Evolutionary conservation across 1,284 basidiomycete species (phyloP).

Genomic region (Moesziomyces sp.): DNA sequence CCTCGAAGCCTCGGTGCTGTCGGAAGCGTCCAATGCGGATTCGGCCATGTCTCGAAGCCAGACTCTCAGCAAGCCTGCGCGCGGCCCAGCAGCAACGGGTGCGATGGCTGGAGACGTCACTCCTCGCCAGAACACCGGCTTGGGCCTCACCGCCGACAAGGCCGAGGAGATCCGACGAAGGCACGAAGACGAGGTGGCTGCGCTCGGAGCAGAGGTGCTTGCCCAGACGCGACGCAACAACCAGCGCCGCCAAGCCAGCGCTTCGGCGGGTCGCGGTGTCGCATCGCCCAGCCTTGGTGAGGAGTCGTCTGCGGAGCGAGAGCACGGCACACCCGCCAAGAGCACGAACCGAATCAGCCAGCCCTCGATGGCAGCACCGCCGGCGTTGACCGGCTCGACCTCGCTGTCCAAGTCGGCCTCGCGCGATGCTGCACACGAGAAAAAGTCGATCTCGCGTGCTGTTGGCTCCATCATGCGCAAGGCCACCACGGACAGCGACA

Average conservation of each 20-base stretch:
- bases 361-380: slow-evolving; percentile 6
- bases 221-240: slow-evolving; percentile 52
- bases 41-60: slow-evolving; percentile 16
- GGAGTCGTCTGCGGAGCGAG: slow-evolving; percentile 20
- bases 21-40: slow-evolving; percentile 15
- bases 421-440: slow-evolving; percentile 30
- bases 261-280: slow-evolving; percentile 8
- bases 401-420: slow-evolving; percentile 23
- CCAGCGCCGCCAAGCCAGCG: slow-evolving; percentile 37
- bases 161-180: slow-evolving; percentile 59
- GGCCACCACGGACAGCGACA: slow-evolving; percentile 40
- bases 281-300: slow-evolving; percentile 13
- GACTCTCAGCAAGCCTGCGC: slow-evolving; percentile 11
- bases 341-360: slow-evolving; percentile 9
- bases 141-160: slow-evolving; percentile 44
- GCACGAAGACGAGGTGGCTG: slow-evolving; percentile 62
- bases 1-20: slow-evolving; percentile 25
- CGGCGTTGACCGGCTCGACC: slow-evolving; percentile 11
- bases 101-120: slow-evolving; percentile 23
- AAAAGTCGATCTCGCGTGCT: slow-evolving; percentile 38
- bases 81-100: slow-evolving; percentile 10
- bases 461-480: slow-evolving; percentile 47
- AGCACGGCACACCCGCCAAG: slow-evolving; percentile 12
- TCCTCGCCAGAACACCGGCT: slow-evolving; percentile 41
- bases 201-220: slow-evolving; percentile 61